Evolutionary conservation across 805 yeast genomes (phyloP).

Genomic region (Phaffomyces opuntiae): DNA sequence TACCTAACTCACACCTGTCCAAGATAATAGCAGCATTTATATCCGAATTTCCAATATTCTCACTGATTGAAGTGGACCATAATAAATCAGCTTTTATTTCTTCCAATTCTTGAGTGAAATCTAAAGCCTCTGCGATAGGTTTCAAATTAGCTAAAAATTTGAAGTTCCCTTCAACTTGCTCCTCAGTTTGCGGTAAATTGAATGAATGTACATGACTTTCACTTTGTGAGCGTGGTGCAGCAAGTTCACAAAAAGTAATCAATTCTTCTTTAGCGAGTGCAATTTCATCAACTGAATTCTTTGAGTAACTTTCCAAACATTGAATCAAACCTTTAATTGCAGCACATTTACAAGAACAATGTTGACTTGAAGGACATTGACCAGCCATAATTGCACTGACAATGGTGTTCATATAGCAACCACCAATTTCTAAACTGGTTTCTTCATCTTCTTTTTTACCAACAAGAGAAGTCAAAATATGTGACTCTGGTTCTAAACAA

Average conservation of each 20-base stretch:
- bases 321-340: slow-evolving; percentile 3
- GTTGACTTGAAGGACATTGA: slow-evolving; percentile 5
- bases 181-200: slow-evolving; percentile 4
- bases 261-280: slow-evolving; percentile 1
- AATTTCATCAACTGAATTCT: not conserved
- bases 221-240: not conserved
- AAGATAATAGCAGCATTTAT: slow-evolving; percentile 10
- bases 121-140: slow-evolving; percentile 10
- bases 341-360: slow-evolving; percentile 12
- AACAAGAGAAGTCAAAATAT: not conserved
- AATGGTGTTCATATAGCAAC: slow-evolving; percentile 5
- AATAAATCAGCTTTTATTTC: slow-evolving; percentile 13
- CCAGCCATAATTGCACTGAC: not conserved
- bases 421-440: slow-evolving; percentile 1
- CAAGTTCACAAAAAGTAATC: not conserved
- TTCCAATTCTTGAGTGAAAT: slow-evolving; percentile 8
- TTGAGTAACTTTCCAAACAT: slow-evolving; percentile 6
- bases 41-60: not conserved
- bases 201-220: not conserved
- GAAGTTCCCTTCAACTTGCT: slow-evolving; percentile 8
- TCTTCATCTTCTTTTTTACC: slow-evolving; percentile 1
- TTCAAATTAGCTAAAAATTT: slow-evolving; percentile 8
- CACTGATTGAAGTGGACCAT: slow-evolving; percentile 7
- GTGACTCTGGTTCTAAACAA: slow-evolving; percentile 6
- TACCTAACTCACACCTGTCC: slow-evolving; percentile 17